Conservation (phyloP, 1,284 basidiomycete species). For the Phellopilus nigrolimitatus region DNA sequence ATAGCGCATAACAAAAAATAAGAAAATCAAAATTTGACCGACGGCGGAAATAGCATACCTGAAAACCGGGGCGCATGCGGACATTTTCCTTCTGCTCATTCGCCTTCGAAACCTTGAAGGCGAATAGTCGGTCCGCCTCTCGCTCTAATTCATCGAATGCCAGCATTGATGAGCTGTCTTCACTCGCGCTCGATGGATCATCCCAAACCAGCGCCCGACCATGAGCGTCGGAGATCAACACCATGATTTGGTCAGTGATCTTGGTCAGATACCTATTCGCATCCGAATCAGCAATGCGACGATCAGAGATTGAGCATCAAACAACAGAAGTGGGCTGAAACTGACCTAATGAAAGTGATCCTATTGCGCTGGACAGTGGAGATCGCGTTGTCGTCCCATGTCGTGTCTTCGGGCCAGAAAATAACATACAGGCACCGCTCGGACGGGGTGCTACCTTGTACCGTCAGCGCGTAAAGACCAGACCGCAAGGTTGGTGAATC, state of each 20-base stretch:
- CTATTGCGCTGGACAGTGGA: conserved; percentile 46
- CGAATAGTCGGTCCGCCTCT: conserved; percentile 43
- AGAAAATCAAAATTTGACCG: too few relatives aligned
- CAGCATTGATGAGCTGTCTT: neutral
- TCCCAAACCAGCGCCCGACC: conserved; percentile 40
- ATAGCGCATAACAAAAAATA: neutral
- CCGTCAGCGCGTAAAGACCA: conserved; percentile 39
- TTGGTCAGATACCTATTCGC: conserved; percentile 49
- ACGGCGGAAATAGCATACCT: conserved; percentile 32
- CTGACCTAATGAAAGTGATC: conserved; percentile 56
- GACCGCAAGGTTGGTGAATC: conserved; percentile 37
- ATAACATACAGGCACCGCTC: conserved; percentile 39
- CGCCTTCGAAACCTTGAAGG: conserved; percentile 52
- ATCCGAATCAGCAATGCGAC: too few relatives aligned
- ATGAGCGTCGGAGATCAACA: conserved; percentile 43
- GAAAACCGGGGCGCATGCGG: conserved; percentile 36
- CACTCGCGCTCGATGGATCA: conserved; percentile 25
- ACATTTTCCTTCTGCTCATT: conserved; percentile 55
- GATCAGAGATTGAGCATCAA: too few relatives aligned
- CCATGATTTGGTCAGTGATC: conserved; percentile 47
- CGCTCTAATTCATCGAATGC: conserved; percentile 27
- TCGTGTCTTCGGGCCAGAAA: conserved; percentile 58
- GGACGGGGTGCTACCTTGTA: conserved; percentile 10
- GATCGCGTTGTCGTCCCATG: conserved; percentile 49
- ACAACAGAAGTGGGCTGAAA: too few relatives aligned